These are phyloP conservation scores for Fusarium begoniae DNA, from an alignment of 2,329 filamentous ascomycete genomes.

Conservation along the genomic window DNA sequence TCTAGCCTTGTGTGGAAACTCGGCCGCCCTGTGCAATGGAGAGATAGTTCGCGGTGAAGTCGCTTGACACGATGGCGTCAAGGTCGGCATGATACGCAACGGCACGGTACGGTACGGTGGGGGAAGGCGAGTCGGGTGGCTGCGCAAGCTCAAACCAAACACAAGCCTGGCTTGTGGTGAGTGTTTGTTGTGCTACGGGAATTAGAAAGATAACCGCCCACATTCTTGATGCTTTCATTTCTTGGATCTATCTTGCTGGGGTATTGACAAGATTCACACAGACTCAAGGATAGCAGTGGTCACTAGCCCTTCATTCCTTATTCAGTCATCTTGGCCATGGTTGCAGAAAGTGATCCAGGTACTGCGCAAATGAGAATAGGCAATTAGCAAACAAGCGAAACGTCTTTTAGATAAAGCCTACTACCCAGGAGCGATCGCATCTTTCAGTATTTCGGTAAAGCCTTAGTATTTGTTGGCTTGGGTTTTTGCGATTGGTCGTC, in stretches of 20 bases:
- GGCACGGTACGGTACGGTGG: neutral
- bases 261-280: neutral
- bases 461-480: neutral
- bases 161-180: neutral
- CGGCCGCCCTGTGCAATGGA: neutral
- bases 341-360: neutral
- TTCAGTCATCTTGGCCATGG: neutral
- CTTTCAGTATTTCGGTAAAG: neutral
- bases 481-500: neutral
- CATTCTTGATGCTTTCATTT: neutral
- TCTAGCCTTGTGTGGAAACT: conserved; percentile 1
- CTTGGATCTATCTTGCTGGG: neutral
- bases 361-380: neutral
- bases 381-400: neutral
- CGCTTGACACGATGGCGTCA: neutral
- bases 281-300: neutral
- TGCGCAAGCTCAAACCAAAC: conserved; percentile 18
- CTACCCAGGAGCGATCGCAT: neutral
- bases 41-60: neutral
- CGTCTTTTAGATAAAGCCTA: neutral
- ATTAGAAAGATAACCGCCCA: neutral
- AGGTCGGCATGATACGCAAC: neutral
- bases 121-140: conserved; percentile 15
- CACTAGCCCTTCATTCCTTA: neutral
- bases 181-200: conserved; percentile 1